These are phyloP conservation scores for Blastocystis sp. DNA, from an alignment of 352 stramenopile species.

Conservation along the genomic window DNA sequence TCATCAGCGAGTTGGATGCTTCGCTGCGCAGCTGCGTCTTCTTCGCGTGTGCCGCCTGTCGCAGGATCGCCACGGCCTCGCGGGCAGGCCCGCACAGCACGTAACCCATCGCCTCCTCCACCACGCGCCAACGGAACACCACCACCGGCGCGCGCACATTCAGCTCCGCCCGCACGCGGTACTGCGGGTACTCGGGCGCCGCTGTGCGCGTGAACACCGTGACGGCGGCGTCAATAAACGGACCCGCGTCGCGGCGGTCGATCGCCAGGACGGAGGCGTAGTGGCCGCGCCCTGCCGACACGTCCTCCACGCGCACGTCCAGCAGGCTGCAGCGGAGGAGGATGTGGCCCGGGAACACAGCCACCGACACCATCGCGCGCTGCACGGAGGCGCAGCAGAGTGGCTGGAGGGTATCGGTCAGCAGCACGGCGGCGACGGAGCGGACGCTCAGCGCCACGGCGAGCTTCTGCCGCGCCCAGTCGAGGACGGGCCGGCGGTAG, in stretches of 20 bases:
- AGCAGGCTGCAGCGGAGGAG: background rate
- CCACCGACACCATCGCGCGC: background rate
- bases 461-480: constrained; percentile 40
- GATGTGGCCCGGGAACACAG: constrained; percentile 7
- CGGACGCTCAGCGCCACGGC: background rate
- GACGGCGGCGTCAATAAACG: background rate
- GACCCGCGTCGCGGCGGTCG: background rate
- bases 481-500: background rate
- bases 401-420: background rate
- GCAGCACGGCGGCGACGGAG: background rate
- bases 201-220: background rate
- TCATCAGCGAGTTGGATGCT: background rate
- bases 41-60: background rate
- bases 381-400: constrained; percentile 4
- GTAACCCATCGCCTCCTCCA: constrained; percentile 60
- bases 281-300: background rate
- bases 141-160: constrained; percentile 6
- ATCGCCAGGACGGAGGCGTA: constrained; percentile 44
- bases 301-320: constrained; percentile 8
- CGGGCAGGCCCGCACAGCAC: constrained; percentile 14
- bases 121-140: background rate
- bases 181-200: constrained; percentile 5
- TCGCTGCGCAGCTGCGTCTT: background rate
- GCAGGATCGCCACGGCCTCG: constrained; percentile 3
- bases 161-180: background rate